Evolutionary conservation across 257 asterid species (phyloP).

Genomic region (Nicotiana attenuata): DNA sequence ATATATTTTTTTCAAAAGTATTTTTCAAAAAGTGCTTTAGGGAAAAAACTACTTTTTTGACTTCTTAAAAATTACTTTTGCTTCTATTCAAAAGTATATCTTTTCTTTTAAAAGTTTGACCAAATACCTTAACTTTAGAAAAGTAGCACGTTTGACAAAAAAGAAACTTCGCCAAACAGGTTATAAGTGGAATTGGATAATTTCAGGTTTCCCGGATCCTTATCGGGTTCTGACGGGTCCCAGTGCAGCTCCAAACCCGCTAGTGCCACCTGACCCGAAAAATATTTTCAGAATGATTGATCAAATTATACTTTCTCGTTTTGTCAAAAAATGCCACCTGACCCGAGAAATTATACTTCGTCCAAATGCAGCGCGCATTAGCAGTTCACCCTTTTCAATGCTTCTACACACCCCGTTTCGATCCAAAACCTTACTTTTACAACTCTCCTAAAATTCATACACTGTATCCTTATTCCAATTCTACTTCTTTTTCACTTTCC

Average conservation of each 20-base stretch:
- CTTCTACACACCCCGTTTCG: background rate
- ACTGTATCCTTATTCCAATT: slow-evolving; percentile 19
- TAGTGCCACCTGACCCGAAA: background rate
- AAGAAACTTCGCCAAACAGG: too few relatives aligned
- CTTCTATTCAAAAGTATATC: too few relatives aligned
- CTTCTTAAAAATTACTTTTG: too few relatives aligned
- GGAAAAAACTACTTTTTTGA: too few relatives aligned
- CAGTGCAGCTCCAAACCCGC: background rate
- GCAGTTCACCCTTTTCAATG: background rate
- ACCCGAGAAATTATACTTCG: too few relatives aligned
- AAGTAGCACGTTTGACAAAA: too few relatives aligned
- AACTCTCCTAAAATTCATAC: background rate
- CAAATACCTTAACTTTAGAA: too few relatives aligned
- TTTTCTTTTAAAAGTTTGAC: too few relatives aligned
- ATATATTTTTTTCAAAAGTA: too few relatives aligned
- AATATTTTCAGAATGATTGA: background rate
- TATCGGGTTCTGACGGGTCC: background rate
- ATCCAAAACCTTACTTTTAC: background rate
- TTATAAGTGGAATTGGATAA: too few relatives aligned
- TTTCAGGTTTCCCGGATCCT: too few relatives aligned
- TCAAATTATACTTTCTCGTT: background rate
- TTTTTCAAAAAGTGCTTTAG: too few relatives aligned
- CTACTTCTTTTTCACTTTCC: slow-evolving; percentile 28
- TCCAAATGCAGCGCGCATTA: background rate
- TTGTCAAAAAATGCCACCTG: background rate